A percentile compares a stretch with the other conserved stretches of the same genome.
Evolutionary conservation across 192 early-diverging fungal species (phyloP).

Genomic region (Coemansia sp.): DNA sequence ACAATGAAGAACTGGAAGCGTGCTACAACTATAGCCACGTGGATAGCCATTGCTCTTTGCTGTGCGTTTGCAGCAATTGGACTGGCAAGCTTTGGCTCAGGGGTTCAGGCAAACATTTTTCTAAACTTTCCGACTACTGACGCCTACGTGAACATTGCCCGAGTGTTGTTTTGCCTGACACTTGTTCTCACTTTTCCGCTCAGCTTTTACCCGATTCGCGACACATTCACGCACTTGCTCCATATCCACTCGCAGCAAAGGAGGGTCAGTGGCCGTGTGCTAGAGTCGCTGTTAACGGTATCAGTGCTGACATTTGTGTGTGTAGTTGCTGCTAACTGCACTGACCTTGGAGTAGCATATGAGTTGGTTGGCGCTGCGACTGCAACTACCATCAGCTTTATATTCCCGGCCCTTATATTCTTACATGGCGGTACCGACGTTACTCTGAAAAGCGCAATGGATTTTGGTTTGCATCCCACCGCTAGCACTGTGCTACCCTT

Average conservation of each 20-base stretch:
- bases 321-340: constrained; percentile 17
- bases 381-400: constrained; percentile 40
- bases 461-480: neutral
- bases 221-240: constrained; percentile 41
- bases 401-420: constrained; percentile 36
- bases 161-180: constrained; percentile 60
- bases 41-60: constrained; percentile 56
- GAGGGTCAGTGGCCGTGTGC: constrained; percentile 10
- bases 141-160: constrained; percentile 60
- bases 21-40: constrained; percentile 57
- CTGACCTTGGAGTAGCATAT: constrained; percentile 44
- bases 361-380: constrained; percentile 43
- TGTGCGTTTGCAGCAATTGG: constrained; percentile 64
- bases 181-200: constrained; percentile 60
- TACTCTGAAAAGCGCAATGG: neutral
- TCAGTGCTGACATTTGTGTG: constrained; percentile 23
- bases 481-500: neutral
- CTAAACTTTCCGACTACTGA: constrained; percentile 64
- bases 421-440: constrained; percentile 45
- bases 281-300: constrained; percentile 31
- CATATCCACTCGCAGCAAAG: constrained; percentile 31
- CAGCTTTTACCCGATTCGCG: constrained; percentile 49
- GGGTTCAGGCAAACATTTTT: constrained; percentile 62
- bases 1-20: constrained; percentile 54
- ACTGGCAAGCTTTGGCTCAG: constrained; percentile 62